phyloP scores from a whole-genome alignment of 495 filamentous ascomycete species.

The Aspergillus avenaceus region DNA sequence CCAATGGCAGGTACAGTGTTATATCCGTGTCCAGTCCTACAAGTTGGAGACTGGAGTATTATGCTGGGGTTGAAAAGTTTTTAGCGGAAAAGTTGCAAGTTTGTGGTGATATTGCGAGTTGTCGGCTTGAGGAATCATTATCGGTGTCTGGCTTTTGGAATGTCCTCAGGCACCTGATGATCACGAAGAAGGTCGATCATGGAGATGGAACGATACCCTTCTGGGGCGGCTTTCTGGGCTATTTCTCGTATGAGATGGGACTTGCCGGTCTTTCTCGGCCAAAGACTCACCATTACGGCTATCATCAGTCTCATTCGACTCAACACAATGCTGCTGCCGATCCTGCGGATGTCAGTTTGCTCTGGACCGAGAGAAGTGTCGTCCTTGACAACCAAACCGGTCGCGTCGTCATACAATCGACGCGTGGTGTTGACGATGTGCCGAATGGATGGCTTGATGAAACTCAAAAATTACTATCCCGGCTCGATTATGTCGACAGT shows the following conservation, averaged over 20 bases:
- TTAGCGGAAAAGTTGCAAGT: constrained; percentile 18
- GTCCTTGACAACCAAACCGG: constrained; percentile 69
- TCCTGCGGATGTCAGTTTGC: constrained; percentile 69
- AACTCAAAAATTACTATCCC: constrained; percentile 21
- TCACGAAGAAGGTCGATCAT: constrained; percentile 40
- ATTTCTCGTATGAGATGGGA: constrained; percentile 84
- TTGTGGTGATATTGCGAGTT: neutral
- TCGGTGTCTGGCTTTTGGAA: constrained; percentile 39
- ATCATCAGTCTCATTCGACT: neutral
- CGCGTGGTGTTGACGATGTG: constrained; percentile 32
- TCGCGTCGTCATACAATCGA: constrained; percentile 61
- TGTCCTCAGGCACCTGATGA: constrained; percentile 49
- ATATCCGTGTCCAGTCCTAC: constrained; percentile 37
- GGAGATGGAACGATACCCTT: constrained; percentile 56
- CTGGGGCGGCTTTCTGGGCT: constrained; percentile 87
- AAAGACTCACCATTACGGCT: constrained; percentile 12
- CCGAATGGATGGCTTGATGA: constrained; percentile 36
- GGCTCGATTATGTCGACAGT: neutral
- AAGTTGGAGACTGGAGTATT: constrained; percentile 43
- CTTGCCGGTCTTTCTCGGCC: constrained; percentile 46
- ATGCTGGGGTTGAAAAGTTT: constrained; percentile 19
- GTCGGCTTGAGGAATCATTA: constrained; percentile 15
- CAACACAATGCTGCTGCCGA: constrained; percentile 16
- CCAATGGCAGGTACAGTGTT: constrained; percentile 38
- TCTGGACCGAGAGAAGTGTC: constrained; percentile 75